Evolutionary conservation across 2,329 filamentous ascomycete species (phyloP).

Genomic region (Neofusicoccum sp.): DNA sequence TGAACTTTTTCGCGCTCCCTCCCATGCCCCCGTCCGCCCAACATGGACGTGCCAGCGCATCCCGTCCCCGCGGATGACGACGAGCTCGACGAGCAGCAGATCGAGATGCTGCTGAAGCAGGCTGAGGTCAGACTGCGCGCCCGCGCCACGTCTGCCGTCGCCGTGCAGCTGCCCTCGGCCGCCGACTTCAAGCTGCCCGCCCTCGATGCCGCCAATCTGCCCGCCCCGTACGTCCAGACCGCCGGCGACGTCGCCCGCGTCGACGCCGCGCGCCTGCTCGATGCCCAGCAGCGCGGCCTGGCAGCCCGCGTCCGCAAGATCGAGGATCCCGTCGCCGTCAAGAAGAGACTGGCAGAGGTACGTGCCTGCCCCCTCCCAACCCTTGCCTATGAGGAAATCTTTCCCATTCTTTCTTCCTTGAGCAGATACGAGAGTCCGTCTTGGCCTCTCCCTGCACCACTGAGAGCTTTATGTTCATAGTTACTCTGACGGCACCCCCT

Average conservation of each 20-base stretch:
- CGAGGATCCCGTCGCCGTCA: conserved; percentile 51
- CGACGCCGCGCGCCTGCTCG: conserved; percentile 52
- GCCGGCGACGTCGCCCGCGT: conserved; percentile 53
- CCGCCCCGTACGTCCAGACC: conserved; percentile 56
- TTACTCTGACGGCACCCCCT: conserved; percentile 63
- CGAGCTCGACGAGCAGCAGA: conserved; percentile 59
- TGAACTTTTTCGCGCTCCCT: conserved; percentile 8
- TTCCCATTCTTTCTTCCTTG: conserved; percentile 68
- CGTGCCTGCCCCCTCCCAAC: conserved; percentile 26
- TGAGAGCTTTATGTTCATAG: conserved; percentile 70
- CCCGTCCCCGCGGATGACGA: conserved; percentile 23
- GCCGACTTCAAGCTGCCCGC: conserved; percentile 49
- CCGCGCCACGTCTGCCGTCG: conserved; percentile 33
- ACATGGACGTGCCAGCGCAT: conserved; percentile 17
- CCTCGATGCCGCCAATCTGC: conserved; percentile 46
- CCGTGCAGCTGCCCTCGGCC: conserved; percentile 17
- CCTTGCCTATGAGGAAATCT: conserved; percentile 69
- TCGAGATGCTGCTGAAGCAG: conserved; percentile 52
- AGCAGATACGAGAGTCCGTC: conserved; percentile 73
- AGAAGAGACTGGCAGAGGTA: conserved; percentile 54
- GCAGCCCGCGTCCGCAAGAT: conserved; percentile 53
- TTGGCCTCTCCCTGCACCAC: conserved; percentile 72
- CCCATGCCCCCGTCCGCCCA: neutral
- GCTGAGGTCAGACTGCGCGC: conserved; percentile 59
- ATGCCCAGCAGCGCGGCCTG: conserved; percentile 47